Conservation (phyloP, 2,329 filamentous ascomycete species). For the Aureobasidium subglaciale region DNA sequence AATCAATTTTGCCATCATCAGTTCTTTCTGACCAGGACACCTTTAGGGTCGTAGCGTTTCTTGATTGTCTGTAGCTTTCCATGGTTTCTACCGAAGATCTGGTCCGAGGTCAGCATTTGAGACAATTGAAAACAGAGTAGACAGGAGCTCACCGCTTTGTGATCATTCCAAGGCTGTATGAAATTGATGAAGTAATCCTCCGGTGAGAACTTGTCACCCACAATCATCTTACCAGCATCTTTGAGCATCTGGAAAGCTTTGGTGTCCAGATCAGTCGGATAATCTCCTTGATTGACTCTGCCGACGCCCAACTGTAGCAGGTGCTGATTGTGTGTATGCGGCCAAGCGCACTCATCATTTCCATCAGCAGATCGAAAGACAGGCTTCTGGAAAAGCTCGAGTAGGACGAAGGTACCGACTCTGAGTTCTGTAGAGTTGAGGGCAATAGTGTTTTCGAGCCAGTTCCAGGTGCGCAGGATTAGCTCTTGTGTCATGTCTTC, state of each 20-base stretch:
- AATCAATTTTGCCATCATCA: background rate
- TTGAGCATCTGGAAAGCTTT: background rate
- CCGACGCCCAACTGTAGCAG: background rate
- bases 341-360: background rate
- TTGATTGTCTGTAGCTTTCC: background rate
- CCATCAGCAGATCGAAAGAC: background rate
- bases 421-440: background rate
- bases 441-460: background rate
- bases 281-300: background rate
- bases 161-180: constrained; percentile 6
- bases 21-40: background rate
- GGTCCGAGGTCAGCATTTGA: background rate
- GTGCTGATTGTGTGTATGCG: constrained; percentile 3
- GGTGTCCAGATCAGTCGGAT: background rate
- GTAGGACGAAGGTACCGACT: background rate
- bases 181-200: constrained; percentile 7
- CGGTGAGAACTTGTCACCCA: background rate
- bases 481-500: background rate
- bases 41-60: background rate
- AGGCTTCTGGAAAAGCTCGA: background rate
- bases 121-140: background rate
- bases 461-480: constrained; percentile 8
- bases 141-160: background rate
- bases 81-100: constrained; percentile 1
- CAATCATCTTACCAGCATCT: background rate